Percentiles rank a stretch among this genome's conserved stretches.
Conservation (phyloP, 1,284 basidiomycete species). For the Ceratobasidium sp. region DNA sequence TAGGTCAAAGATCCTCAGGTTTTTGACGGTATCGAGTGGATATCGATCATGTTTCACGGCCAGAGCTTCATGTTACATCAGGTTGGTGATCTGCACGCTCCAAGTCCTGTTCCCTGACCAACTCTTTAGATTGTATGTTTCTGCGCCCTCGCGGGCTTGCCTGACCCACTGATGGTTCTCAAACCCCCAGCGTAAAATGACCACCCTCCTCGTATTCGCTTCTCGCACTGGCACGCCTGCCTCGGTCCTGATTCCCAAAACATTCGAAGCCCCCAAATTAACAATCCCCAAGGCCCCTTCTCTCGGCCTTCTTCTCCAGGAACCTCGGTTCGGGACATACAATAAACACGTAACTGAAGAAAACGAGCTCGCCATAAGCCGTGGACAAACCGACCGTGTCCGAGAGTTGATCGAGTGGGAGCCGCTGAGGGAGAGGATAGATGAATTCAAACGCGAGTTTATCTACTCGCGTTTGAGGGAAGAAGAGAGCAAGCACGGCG, state of each 20-base stretch:
- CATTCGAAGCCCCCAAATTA: constrained; percentile 77
- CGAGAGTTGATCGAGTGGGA: constrained; percentile 76
- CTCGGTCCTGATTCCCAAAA: constrained; percentile 52
- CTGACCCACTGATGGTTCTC: not conserved
- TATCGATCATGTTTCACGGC: constrained; percentile 92
- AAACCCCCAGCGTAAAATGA: constrained; percentile 90
- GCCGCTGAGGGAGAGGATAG: constrained; percentile 69
- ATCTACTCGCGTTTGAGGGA: constrained; percentile 87
- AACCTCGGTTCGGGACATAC: constrained; percentile 54
- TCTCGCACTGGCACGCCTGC: constrained; percentile 78
- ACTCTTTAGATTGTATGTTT: constrained; percentile 57
- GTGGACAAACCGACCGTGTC: constrained; percentile 64
- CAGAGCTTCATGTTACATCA: constrained; percentile 99
- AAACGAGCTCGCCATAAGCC: constrained; percentile 55
- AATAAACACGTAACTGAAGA: constrained; percentile 50
- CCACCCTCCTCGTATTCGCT: constrained; percentile 83
- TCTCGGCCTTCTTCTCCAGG: constrained; percentile 92
- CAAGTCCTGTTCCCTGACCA: not conserved
- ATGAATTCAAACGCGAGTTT: constrained; percentile 81
- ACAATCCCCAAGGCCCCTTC: constrained; percentile 97
- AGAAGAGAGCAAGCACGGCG: constrained; percentile 80
- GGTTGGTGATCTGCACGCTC: constrained; percentile 56
- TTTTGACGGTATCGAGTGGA: constrained; percentile 94
- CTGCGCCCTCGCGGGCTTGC: constrained; percentile 51
- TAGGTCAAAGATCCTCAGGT: constrained; percentile 83